Conservation (phyloP, 495 filamentous ascomycete genomes). For the Annulohypoxylon maeteangense region DNA sequence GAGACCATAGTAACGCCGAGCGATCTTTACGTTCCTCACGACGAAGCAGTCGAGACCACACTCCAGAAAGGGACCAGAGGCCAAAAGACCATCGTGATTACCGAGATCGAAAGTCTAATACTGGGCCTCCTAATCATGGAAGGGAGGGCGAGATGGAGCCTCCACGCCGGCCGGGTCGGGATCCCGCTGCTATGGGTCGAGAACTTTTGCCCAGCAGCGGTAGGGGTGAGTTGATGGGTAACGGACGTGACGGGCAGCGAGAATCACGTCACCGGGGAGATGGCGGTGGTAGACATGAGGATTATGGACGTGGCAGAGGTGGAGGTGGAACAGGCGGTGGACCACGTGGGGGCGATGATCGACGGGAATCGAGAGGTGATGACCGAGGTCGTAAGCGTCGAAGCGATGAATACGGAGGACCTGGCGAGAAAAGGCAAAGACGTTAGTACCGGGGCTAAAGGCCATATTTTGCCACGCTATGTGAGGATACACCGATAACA, state of each 20-base stretch:
- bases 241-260: conserved; percentile 47
- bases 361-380: conserved; percentile 45
- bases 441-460: conserved; percentile 34
- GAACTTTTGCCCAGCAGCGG: conserved; percentile 43
- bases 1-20: conserved; percentile 57
- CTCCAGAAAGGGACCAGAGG: conserved; percentile 51
- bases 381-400: conserved; percentile 52
- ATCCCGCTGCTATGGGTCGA: conserved; percentile 39
- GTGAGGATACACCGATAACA: conserved; percentile 28
- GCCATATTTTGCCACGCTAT: conserved; percentile 25
- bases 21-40: conserved; percentile 54
- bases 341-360: conserved; percentile 44
- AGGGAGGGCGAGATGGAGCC: conserved; percentile 50
- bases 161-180: conserved; percentile 46
- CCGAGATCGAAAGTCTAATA: conserved; percentile 49
- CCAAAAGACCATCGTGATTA: conserved; percentile 54
- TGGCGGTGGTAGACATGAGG: conserved; percentile 46
- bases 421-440: conserved; percentile 49
- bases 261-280: conserved; percentile 50
- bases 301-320: conserved; percentile 46
- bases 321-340: conserved; percentile 40
- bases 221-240: conserved; percentile 48
- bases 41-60: conserved; percentile 58
- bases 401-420: conserved; percentile 52
- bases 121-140: conserved; percentile 40